Percentiles rank a stretch among this genome's conserved stretches.
phyloP scores from a whole-genome alignment of 768 basidiomycete species.

The Rickenella mellea region DNA sequence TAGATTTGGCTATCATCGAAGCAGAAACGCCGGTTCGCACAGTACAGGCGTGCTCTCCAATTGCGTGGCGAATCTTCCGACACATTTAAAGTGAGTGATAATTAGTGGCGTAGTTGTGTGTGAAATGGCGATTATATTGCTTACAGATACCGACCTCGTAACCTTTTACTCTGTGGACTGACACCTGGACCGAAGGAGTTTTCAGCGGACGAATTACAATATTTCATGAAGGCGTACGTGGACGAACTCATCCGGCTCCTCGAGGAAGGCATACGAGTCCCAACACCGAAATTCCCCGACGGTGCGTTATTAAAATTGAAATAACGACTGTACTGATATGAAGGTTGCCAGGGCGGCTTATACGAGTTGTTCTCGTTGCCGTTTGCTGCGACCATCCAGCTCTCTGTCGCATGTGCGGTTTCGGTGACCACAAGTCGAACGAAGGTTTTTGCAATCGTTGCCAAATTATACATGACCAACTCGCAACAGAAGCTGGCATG shows the following conservation, averaged over 20 bases:
- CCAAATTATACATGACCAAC: too few relatives aligned
- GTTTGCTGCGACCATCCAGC: slow-evolving; percentile 30
- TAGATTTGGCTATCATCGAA: too few relatives aligned
- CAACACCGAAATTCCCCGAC: slow-evolving; percentile 5
- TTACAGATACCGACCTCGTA: slow-evolving; percentile 4
- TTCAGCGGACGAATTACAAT: slow-evolving; percentile 8
- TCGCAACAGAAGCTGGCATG: too few relatives aligned
- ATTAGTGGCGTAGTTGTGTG: too few relatives aligned
- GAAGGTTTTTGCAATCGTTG: too few relatives aligned
- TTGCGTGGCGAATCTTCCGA: slow-evolving; percentile 1
- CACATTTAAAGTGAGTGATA: too few relatives aligned
- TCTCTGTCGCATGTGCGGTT: slow-evolving; percentile 23
- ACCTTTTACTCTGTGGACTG: slow-evolving; percentile 7
- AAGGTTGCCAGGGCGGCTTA: slow-evolving; percentile 19
- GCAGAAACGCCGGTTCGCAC: not conserved
- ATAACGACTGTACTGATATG: too few relatives aligned
- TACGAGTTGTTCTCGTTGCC: slow-evolving; percentile 22
- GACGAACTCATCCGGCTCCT: slow-evolving; percentile 13
- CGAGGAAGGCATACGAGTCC: slow-evolving; percentile 9
- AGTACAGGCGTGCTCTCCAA: not conserved
- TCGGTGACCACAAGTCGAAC: slow-evolving; percentile 19
- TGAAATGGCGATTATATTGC: too few relatives aligned
- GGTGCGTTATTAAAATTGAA: too few relatives aligned
- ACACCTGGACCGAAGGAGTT: slow-evolving; percentile 12
- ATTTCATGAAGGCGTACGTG: slow-evolving; percentile 7